Percentiles rank a stretch among this genome's conserved stretches.
Conservation (phyloP, 345 rosid genomes). For the Hibiscus trionum region DNA sequence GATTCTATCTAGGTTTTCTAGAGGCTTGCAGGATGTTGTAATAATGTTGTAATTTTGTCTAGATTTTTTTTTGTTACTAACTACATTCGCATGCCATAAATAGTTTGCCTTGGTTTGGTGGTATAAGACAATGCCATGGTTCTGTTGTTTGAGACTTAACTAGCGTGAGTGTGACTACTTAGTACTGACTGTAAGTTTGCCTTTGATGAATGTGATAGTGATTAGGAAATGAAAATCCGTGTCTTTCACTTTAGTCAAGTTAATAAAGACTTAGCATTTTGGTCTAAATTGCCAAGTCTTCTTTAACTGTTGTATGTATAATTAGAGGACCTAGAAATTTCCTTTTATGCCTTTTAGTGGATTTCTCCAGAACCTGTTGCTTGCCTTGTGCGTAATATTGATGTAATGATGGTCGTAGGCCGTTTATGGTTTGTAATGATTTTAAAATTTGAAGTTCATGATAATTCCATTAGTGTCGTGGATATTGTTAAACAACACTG, state of each 20-base stretch:
- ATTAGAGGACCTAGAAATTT: not conserved
- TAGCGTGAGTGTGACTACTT: not conserved
- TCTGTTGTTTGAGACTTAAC: not conserved
- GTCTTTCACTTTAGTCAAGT: not conserved
- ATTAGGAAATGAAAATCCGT: too few species aligned
- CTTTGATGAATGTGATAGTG: not conserved
- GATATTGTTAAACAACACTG: conserved; percentile 55
- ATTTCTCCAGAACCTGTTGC: too few species aligned
- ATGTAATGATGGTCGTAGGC: not conserved
- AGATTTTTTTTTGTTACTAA: too few species aligned
- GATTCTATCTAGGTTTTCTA: too few species aligned
- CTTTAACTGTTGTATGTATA: not conserved
- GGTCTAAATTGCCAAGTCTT: not conserved
- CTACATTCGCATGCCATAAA: not conserved
- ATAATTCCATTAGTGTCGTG: conserved; percentile 55
- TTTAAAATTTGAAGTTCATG: conserved; percentile 66
- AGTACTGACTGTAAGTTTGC: too few species aligned
- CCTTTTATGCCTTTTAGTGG: not conserved
- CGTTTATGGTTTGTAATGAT: not conserved
- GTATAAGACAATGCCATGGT: not conserved
- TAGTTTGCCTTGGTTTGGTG: not conserved
- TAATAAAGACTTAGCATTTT: not conserved
- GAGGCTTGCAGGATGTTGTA: too few species aligned
- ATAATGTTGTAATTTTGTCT: too few species aligned
- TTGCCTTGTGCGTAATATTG: not conserved